A percentile compares a stretch with the other conserved stretches of the same genome.
Evolutionary conservation across 2,329 filamentous ascomycete genomes (phyloP).

Genomic region (Beauveria bassiana): DNA sequence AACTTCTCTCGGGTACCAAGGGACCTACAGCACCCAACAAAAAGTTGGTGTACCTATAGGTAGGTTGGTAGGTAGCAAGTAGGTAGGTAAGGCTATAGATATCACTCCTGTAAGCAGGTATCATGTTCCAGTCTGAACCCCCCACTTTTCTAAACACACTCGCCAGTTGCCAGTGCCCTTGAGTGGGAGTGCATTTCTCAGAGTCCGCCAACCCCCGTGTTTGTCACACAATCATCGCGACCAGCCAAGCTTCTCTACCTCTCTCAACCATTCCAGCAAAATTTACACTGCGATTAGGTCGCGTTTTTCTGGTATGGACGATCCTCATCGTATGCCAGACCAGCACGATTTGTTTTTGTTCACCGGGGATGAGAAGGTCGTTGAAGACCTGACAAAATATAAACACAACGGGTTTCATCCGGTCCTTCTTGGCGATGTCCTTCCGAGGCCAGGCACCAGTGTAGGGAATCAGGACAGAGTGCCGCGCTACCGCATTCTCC

Average conservation of each 20-base stretch:
- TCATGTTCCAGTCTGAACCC: too few relatives aligned
- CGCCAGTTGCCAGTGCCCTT: too few relatives aligned
- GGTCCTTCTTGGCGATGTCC: neutral
- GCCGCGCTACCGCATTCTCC: neutral
- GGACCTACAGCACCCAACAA: too few relatives aligned
- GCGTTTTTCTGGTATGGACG: neutral
- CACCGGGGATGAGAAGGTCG: neutral
- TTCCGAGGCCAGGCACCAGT: neutral
- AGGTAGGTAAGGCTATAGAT: too few relatives aligned
- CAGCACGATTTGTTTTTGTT: neutral
- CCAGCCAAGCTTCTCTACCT: neutral
- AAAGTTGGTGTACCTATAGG: too few relatives aligned
- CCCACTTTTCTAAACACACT: too few relatives aligned
- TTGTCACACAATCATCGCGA: neutral
- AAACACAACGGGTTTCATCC: neutral
- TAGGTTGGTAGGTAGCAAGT: too few relatives aligned
- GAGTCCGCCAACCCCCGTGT: too few relatives aligned
- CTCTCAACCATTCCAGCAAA: neutral
- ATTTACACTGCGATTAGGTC: neutral
- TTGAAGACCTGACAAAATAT: neutral
- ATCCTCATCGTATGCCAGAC: neutral
- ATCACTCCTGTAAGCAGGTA: too few relatives aligned
- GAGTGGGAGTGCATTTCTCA: too few relatives aligned
- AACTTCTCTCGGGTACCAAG: too few relatives aligned
- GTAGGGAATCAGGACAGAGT: neutral